Evolutionary conservation across 805 yeast species (phyloP).

Genomic region (Ogataea neopini): DNA sequence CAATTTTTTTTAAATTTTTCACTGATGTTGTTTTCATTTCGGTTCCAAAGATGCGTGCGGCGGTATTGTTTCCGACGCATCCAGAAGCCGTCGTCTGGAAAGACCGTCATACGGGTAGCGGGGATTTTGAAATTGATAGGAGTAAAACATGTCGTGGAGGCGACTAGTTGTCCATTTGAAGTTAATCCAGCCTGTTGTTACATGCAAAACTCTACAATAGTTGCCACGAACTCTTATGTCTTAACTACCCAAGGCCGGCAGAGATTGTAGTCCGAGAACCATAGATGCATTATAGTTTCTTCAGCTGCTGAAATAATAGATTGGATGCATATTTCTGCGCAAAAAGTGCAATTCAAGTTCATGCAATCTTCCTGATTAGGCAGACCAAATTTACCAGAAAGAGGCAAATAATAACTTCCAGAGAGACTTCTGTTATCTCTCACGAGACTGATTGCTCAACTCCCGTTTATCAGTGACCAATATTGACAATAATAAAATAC

Average conservation of each 20-base stretch:
- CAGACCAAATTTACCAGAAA: background rate
- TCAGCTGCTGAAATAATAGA: background rate
- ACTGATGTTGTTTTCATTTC: conserved; percentile 5
- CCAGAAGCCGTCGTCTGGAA: background rate
- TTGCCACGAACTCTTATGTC: background rate
- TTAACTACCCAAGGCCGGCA: background rate
- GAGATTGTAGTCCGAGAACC: background rate
- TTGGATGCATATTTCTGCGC: background rate
- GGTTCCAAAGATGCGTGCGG: background rate
- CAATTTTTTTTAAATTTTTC: background rate
- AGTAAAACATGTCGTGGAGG: no score
- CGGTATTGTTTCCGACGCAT: background rate
- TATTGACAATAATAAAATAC: background rate
- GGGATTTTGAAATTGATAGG: no score
- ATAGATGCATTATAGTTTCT: background rate
- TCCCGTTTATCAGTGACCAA: background rate
- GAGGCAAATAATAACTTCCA: background rate
- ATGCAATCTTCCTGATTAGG: background rate
- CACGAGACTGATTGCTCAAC: background rate
- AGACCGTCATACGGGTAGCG: no score
- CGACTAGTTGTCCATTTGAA: no score
- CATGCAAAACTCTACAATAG: no score
- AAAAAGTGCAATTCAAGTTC: conserved; percentile 2
- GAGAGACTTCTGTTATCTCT: background rate
- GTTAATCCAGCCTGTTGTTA: no score